Base-by-base conservation (phyloP, 768 basidiomycete species). In the Ramaria sp. region DNA sequence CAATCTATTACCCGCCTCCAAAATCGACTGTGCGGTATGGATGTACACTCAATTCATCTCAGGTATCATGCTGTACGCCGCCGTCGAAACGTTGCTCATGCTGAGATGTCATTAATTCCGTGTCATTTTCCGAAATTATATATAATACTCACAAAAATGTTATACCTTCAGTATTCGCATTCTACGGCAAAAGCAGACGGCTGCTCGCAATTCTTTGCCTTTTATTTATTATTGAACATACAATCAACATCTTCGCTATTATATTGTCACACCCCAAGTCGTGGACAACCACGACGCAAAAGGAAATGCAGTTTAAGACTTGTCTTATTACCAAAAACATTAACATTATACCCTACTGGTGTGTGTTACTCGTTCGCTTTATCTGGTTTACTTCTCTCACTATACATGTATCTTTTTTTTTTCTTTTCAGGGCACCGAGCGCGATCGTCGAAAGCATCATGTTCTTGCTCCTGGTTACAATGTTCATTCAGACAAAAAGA, bases 151-250 rank as follows among this genome's bases (percentile, higher is more conserved):
- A 49, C 25, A 49, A 10, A 15, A 24, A 10, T 25, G n/a, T n/a
- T n/a, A n/a, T n/a, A n/a, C n/a, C 8, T 49, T 49, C 36, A 51
- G 50, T 39, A 18, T 39, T 37, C 28, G 50, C 50, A 18, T 37
- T 51, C 20, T 51, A 51, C 34, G 50, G 50, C 18, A 24, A 16
- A 38, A 36, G 8, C 38, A 34, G 37, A 9, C 34, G 22, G 2
- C 24, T 51, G 50, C 50, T 51, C 20, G 27, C 18, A 8, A n/a
- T 39, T 4, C 24, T 51, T 5, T 15, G 9, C 18, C 12, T 25
- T 6, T 20, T 51, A 10, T 9, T 39, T 20, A 6, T 51, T 25
- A 20, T 1, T 13, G 24, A 24, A 20, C 50, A 38, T 8, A 36
- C 32, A n/a, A 15, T 24, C 9, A 20, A 16, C n/a, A 36, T 38